Percentiles rank a stretch among this genome's conserved stretches.
These are phyloP conservation scores for Scheffersomyces lignicola DNA, from an alignment of 1,139 yeast genomes.

Conservation along the genomic window DNA sequence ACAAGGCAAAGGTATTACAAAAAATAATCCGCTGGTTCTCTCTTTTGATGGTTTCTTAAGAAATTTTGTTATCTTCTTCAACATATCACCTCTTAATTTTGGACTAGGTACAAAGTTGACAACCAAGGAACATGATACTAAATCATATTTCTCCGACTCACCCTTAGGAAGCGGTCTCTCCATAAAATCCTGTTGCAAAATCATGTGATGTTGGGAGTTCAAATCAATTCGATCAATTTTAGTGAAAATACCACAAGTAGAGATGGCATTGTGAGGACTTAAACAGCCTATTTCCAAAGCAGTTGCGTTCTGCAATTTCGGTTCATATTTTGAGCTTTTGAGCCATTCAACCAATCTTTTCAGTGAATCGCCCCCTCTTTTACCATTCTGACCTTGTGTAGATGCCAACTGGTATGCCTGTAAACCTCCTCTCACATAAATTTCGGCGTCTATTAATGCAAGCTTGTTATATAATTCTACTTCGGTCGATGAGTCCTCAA, in stretches of 20 bases:
- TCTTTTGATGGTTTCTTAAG: slow-evolving; percentile 34
- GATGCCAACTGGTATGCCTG: slow-evolving; percentile 85
- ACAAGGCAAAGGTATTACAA: slow-evolving; percentile 90
- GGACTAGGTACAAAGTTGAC: slow-evolving; percentile 84
- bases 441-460: slow-evolving; percentile 61
- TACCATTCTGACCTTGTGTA: slow-evolving; percentile 71
- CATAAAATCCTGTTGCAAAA: slow-evolving; percentile 82
- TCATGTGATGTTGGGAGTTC: slow-evolving; percentile 73
- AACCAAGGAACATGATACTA: slow-evolving; percentile 82
- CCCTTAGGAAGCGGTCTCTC: slow-evolving; percentile 59
- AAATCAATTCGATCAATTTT: slow-evolving; percentile 69
- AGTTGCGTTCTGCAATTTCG: slow-evolving; percentile 15
- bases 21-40: slow-evolving; percentile 47
- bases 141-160: slow-evolving; percentile 50
- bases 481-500: slow-evolving; percentile 18
- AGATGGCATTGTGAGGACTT: slow-evolving; percentile 66
- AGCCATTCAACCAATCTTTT: slow-evolving; percentile 74
- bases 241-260: slow-evolving; percentile 51
- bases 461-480: slow-evolving; percentile 26
- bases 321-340: slow-evolving; percentile 15
- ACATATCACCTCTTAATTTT: slow-evolving; percentile 72
- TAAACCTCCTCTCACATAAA: slow-evolving; percentile 64
- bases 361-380: slow-evolving; percentile 91
- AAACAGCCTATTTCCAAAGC: slow-evolving; percentile 86
- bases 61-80: slow-evolving; percentile 58